These are phyloP conservation scores for Cucurbita moschata DNA, from an alignment of 306 rosid genomes.

Conservation along the genomic window DNA sequence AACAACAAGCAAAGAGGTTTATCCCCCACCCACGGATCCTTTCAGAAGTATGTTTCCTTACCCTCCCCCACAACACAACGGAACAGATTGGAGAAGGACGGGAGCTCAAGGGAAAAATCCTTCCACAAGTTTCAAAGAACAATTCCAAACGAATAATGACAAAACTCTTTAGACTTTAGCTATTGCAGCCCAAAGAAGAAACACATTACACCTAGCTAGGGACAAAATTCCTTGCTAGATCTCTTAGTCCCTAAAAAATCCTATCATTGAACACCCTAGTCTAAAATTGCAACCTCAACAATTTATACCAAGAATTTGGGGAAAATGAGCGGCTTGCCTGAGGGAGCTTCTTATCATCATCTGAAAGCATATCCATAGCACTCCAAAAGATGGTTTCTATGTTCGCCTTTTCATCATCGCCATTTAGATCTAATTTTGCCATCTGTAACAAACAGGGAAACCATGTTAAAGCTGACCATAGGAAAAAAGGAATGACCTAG, in stretches of 20 bases:
- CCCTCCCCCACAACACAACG: too few relatives aligned
- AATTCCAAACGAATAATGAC: background rate
- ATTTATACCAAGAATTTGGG: background rate
- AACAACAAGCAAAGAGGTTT: too few relatives aligned
- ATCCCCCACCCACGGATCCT: too few relatives aligned
- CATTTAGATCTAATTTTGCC: slow-evolving; percentile 91
- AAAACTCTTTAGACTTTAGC: background rate
- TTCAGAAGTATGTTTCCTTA: too few relatives aligned
- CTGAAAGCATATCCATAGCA: slow-evolving; percentile 98
- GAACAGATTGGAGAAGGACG: too few relatives aligned
- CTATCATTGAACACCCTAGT: background rate
- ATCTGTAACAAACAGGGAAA: slow-evolving; percentile 32
- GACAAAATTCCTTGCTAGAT: background rate
- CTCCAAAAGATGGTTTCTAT: slow-evolving; percentile 72
- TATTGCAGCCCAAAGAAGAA: background rate
- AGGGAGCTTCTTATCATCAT: slow-evolving; percentile 92
- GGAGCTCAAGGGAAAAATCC: too few relatives aligned
- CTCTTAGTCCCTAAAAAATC: background rate
- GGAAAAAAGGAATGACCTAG: background rate
- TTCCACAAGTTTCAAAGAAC: too few relatives aligned
- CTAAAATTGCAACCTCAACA: background rate
- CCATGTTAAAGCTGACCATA: background rate
- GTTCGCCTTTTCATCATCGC: slow-evolving; percentile 66
- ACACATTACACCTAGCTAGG: background rate
- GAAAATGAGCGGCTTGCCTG: slow-evolving; percentile 45